Evolutionary conservation across 345 rosid genomes (phyloP), one percentile per base, ranked within the genome.

Genomic region (Rhizophora mangle): DNA sequence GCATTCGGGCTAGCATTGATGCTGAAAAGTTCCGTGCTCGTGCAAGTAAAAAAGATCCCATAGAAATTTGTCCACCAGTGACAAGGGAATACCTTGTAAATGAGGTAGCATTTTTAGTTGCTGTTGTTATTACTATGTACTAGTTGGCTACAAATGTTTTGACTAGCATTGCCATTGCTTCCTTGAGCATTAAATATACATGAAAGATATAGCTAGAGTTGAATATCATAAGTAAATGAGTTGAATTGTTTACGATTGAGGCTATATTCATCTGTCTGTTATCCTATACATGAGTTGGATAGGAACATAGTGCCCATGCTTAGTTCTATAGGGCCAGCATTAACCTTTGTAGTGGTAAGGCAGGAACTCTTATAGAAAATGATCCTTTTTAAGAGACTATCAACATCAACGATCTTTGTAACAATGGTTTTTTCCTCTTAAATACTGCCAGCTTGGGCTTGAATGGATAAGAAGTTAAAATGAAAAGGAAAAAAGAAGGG

Each of bases 21-120:
- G 71, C 82, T 36, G 83, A 82, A 22, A 88, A 92, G 80, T 83
- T 92, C 60, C 83, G 82, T 30, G 76, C 84, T 9, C 96, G 90
- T 51, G 85, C 83, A 20, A 76, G 92, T 15, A 90, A 92, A 73
- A 96, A 87, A 16, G 96, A 86, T 18, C 92, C 92, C 29, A 80
- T 88, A 6, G 96, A 84, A 81, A 79, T 90, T 74, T 86, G 67
- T 65, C 54, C 83, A 16, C 89, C 96, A 53, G 88, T 95, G 65
- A 80, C 96, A 20, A 85, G 82, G 69, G 99, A 95, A 32, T 88
- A 82, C 73, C 78, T 95, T 56, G 81, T 87, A 55, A 77, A 88
- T 57, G 96, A 90, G 96, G 99, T 90, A 64, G 13, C 34, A 18
- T 22, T 29, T 26, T 22, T 22, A 19, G 18, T n/a, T 52, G 53